Percentiles rank a stretch among this genome's conserved stretches.
phyloP scores from a whole-genome alignment of 1,284 basidiomycete species.

The Trichosporon ovoides region DNA sequence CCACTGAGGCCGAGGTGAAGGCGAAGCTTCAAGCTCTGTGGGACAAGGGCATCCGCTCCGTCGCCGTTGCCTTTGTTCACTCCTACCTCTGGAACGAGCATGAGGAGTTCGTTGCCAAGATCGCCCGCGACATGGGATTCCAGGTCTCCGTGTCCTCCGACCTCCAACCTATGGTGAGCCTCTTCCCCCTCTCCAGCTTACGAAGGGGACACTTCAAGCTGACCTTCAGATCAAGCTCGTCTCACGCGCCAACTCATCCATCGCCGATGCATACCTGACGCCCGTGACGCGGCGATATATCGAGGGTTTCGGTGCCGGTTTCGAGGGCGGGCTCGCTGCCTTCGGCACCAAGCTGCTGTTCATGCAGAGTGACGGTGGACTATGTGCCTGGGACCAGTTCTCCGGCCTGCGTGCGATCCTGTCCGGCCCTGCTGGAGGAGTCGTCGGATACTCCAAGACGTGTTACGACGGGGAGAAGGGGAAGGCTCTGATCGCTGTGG shows the following conservation, averaged over 20 bases:
- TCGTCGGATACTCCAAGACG: conserved; percentile 51
- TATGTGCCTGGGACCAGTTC: conserved; percentile 34
- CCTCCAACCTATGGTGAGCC: conserved; percentile 40
- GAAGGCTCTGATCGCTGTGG: conserved; percentile 50
- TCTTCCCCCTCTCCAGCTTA: background rate
- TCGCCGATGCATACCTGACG: conserved; percentile 54
- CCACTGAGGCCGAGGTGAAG: conserved; percentile 25
- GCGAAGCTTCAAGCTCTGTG: conserved; percentile 30
- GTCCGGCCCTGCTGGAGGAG: conserved; percentile 53
- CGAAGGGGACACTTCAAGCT: background rate
- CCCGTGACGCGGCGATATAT: conserved; percentile 51
- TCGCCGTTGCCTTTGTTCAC: conserved; percentile 39
- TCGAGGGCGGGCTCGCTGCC: conserved; percentile 43
- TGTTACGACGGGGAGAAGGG: conserved; percentile 35
- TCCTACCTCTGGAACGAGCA: conserved; percentile 37
- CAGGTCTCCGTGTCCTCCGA: conserved; percentile 33
- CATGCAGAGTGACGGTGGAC: conserved; percentile 52
- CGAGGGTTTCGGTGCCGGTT: conserved; percentile 47
- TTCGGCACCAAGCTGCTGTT: conserved; percentile 45
- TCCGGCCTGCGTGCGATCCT: conserved; percentile 37
- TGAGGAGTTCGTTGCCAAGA: conserved; percentile 31
- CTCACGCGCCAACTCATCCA: conserved; percentile 51
- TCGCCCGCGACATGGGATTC: conserved; percentile 39
- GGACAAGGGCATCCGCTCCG: conserved; percentile 29
- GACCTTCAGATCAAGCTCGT: conserved; percentile 47